Evolutionary conservation across 2,329 filamentous ascomycete genomes (phyloP), one percentile per base, ranked within the genome.

Genomic region (Teratosphaeria gauchensis): DNA sequence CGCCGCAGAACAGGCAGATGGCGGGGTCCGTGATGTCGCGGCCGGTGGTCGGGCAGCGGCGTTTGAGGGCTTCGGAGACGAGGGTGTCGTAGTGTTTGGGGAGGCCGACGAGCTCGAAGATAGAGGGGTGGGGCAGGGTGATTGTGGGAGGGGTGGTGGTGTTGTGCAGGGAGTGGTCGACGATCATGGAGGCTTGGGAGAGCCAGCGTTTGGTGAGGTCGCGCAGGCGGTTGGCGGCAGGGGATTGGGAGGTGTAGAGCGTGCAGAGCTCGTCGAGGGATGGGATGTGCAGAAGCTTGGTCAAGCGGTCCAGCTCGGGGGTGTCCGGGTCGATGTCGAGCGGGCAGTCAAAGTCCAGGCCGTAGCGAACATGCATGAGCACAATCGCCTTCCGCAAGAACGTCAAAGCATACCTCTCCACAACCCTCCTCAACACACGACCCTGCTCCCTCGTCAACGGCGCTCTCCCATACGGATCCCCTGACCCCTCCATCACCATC

Each of bases 1-100:
- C 91, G 35, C 94, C 92, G 70, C 94, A 99, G 76, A 96, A 90
- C 46, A 99, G 81, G 70, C 94, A 99, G 42, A 99, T 84, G 63
- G 88, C 89, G 0, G 94, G 91, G 72, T 99, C 95, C 1, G 86
- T 87, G 55, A 99, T 77, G 66, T 96, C 92, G 71, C 94, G 95
- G 64, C 91, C 91, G 1, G 90, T 96, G 1, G 86, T 95, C 0
- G 91, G 91, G 69, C 94, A 99, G 55, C 83, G 85, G 56, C 88
- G 80, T 63, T 85, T 86, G 65, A 94, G 92, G 30, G 90, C 90
- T 74, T 95, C 92, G 69, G 96, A 92, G 59, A 96, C 95, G 42
- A 99, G 79, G 2, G 85, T 87, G 72, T 97, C 94, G 71, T 91
- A 99, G 68, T 92, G 91, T 74, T 89, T 89, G 0, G 94, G 94